Base-by-base conservation (phyloP, 768 basidiomycete genomes). In the Infundibulicybe gibba region DNA sequence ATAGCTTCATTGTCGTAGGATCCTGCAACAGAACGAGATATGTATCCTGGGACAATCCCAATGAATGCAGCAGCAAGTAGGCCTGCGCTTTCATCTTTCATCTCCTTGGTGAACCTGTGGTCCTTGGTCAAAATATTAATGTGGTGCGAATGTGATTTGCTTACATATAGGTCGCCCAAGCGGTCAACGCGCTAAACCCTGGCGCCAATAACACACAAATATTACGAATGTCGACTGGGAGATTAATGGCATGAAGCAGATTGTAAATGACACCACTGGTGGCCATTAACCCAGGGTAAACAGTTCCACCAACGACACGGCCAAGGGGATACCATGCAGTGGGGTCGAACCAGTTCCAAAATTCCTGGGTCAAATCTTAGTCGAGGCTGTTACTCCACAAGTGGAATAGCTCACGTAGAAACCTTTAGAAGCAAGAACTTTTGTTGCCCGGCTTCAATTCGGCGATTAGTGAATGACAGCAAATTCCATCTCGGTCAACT, bases 331-430 rank as follows among this genome's bases (percentile, higher is more conserved):
- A 98, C 97, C 97, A 99, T 55, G 95, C 95, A 3, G 95, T 97
- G 16, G 94, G 94, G 68, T 99, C 97, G 63, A 99, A 99, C 97
- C 97, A 99, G 62, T 99, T 99, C 97, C 97, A 99, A 71, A 99
- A 98, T 83, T 90, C 95, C 93, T 97, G 52, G 12, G 32, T 10
- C 44, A 25, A 25, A 25, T 25, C 25, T 25, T 8, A 25, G 25
- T 25, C 25, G 25, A 25, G 25, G 25, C 8, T 25, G 25, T 4
- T 25, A 25, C 25, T 25, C 25, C 8, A 8, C 8, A 16, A 30
- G 30, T 5, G 14, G 10, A 45, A 16, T 14, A 1, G 71, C 90
- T 48, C 53, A 95, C 94, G 74, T 97, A 94, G 72, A 99, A 98
- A 14, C 97, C 97, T 57, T 97, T 76, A 10, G 89, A 80, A 20